Conservation (phyloP, 2,329 filamentous ascomycete genomes). For the Westerdykella aurantiaca region DNA sequence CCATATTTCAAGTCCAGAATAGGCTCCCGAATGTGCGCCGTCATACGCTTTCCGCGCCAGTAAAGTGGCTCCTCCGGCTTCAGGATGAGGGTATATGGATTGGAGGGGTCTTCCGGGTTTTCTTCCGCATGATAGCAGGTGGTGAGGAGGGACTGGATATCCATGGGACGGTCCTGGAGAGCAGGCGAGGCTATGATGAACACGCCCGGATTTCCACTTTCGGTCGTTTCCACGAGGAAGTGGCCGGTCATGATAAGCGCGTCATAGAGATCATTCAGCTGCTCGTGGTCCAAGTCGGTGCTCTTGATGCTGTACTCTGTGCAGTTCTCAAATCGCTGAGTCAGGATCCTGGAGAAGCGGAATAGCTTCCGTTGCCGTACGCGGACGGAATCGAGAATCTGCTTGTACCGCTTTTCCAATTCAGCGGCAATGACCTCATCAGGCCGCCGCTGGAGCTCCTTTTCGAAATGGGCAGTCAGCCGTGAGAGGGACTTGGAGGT, state of each 20-base stretch:
- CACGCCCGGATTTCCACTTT: constrained; percentile 64
- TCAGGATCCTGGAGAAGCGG: constrained; percentile 84
- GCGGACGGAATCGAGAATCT: constrained; percentile 89
- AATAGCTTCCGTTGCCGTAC: constrained; percentile 95
- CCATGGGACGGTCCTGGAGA: constrained; percentile 66
- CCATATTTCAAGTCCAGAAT: constrained; percentile 80
- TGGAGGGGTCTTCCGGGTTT: constrained; percentile 63
- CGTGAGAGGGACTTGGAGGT: constrained; percentile 89
- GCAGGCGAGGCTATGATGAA: constrained; percentile 81
- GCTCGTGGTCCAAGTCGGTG: constrained; percentile 59
- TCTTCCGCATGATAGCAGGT: constrained; percentile 69
- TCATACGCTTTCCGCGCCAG: constrained; percentile 76
- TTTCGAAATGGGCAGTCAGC: constrained; percentile 84
- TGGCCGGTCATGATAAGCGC: constrained; percentile 76
- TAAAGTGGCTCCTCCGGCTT: constrained; percentile 70
- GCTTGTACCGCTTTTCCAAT: constrained; percentile 97
- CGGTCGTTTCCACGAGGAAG: constrained; percentile 70
- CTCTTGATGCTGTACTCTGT: constrained; percentile 89
- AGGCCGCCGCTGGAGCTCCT: constrained; percentile 75
- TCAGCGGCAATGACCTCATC: constrained; percentile 73
- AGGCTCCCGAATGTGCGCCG: constrained; percentile 67
- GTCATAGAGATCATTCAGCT: constrained; percentile 71
- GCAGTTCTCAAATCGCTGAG: constrained; percentile 91
- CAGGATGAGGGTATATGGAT: constrained; percentile 81
- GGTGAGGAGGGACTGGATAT: constrained; percentile 79